Base-by-base conservation (phyloP, 164 flowering plant genomes). In the Vitis cinerea region DNA sequence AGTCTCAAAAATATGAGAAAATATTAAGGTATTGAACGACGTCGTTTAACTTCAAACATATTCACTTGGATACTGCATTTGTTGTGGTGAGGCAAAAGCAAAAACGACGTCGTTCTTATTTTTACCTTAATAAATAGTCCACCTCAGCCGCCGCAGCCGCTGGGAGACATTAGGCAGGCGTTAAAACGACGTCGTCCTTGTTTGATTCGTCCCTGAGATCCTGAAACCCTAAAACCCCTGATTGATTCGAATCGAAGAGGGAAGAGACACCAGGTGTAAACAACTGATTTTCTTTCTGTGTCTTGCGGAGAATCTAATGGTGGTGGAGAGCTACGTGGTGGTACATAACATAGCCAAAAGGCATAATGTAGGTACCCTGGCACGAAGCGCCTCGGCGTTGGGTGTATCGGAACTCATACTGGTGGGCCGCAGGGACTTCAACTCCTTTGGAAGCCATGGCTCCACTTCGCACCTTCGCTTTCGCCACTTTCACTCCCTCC, bases 301-400 rank as follows among this genome's bases (percentile, higher is more conserved):
- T 6, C 6, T 37, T 37, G 44, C 7, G 44, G 44, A 37, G 29
- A 37, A 16, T 29, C 50, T 29, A 50, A 78, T 79, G 83, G 79
- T 4, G 59, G 19, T 74, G 1, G 88, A 88, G 79, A 82, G 98
- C 86, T 90, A 84, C 48, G 91, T 93, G 50, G 76, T 95, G 74
- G 92, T 93, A 16, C 97, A 95, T 85, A 95, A 95, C 87, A 86
- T 95, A 66, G 99, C 99, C 31, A 96, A 96, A 79, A 68, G 97
- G 59, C 99, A 96, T 83, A 96, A 93, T 87, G 90, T 96, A 17
- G 99, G 99, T 1, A 93, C 97, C 3, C 68, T 96, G 66, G 97
- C 95, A 8, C 85, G 98, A 15, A 92, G 94, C 84, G 97, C 97
- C 72, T 86, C 97, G 17, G 99, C 99, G 8, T 92, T 96, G 75